Percentiles rank a stretch among this genome's conserved stretches.
phyloP scores from a whole-genome alignment of 768 basidiomycete species.

The Xerocomus potaroensis region DNA sequence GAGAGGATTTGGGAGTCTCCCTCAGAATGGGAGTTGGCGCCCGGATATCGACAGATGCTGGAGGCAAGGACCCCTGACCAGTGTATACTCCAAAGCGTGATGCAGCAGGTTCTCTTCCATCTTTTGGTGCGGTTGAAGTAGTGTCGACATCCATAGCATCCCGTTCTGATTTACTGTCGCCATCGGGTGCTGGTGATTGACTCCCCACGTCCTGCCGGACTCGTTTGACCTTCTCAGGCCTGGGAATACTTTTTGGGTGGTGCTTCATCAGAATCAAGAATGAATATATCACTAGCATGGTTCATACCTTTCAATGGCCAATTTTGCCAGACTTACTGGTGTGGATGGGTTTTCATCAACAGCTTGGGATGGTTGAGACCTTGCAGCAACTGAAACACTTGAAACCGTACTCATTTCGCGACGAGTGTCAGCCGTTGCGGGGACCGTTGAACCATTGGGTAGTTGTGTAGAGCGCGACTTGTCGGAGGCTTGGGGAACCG shows the following conservation, averaged over 20 bases:
- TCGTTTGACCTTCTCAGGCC: constrained; percentile 77
- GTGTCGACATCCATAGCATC: constrained; percentile 37
- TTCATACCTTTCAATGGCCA: constrained; percentile 63
- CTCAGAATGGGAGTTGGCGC: constrained; percentile 11
- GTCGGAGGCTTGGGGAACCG: constrained; percentile 31
- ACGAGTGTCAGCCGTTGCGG: constrained; percentile 33
- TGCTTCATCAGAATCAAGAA: constrained; percentile 5
- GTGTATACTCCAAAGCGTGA: constrained; percentile 25
- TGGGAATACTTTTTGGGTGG: constrained; percentile 50
- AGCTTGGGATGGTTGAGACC: constrained; percentile 42
- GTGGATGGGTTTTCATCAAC: constrained; percentile 31
- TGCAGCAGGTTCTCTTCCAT: constrained; percentile 22
- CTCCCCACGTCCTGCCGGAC: constrained; percentile 37
- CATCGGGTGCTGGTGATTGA: constrained; percentile 34
- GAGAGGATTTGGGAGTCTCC: constrained; percentile 19
- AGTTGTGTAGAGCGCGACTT: constrained; percentile 32
- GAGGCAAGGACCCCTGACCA: constrained; percentile 13
- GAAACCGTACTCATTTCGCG: constrained; percentile 29
- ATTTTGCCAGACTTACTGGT: constrained; percentile 41
- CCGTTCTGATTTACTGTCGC: constrained; percentile 22
- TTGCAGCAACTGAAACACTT: constrained; percentile 43
- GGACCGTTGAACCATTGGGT: constrained; percentile 37
- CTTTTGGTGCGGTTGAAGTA: constrained; percentile 17
- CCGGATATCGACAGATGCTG: constrained; percentile 16
- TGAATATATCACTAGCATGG: background rate